Percentiles rank a stretch among this genome's conserved stretches.
These are phyloP conservation scores for Globisporangium parvum DNA, from an alignment of 352 stramenopile species.

Conservation along the genomic window DNA sequence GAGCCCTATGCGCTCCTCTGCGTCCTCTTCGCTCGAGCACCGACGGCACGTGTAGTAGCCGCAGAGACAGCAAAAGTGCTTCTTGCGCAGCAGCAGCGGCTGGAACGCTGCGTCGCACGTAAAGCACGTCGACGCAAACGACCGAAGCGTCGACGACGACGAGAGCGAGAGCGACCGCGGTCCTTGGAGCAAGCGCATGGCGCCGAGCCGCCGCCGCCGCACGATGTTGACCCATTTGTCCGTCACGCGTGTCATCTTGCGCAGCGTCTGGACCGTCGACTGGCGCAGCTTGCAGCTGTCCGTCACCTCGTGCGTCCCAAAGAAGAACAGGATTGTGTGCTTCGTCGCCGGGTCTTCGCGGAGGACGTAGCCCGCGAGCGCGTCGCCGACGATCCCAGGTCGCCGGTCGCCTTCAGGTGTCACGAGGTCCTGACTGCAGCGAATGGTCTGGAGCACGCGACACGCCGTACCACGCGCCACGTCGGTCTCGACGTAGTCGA, in stretches of 20 bases:
- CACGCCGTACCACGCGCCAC: constrained; percentile 8
- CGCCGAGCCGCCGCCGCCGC: constrained; percentile 16
- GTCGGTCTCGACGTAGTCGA: constrained; percentile 21
- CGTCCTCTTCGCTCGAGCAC: constrained; percentile 32
- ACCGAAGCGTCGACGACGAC: constrained; percentile 4
- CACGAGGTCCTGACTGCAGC: constrained; percentile 3
- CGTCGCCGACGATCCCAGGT: constrained; percentile 7
- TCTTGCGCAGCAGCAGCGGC: constrained; percentile 15
- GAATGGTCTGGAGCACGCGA: constrained; percentile 14
- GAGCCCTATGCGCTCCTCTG: constrained; percentile 38
- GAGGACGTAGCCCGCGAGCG: constrained; percentile 18
- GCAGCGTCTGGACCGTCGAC: constrained; percentile 12
- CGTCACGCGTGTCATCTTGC: constrained; percentile 11
- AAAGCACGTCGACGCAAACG: constrained; percentile 13
- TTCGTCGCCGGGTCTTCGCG: constrained; percentile 17
- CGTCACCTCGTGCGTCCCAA: constrained; percentile 4
- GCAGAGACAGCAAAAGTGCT: constrained; percentile 39
- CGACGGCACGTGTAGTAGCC: constrained; percentile 27
- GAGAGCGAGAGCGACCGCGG: constrained; percentile 1
- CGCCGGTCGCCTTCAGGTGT: constrained; percentile 1
- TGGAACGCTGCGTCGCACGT: constrained; percentile 15
- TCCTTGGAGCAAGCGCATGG: constrained; percentile 6
- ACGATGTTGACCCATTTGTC: constrained; percentile 16
- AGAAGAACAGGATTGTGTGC: constrained; percentile 19
- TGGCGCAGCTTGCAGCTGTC: not conserved